Evolutionary conservation across 192 early-diverging fungal species (phyloP).

Genomic region (Funneliformis geosporum): DNA sequence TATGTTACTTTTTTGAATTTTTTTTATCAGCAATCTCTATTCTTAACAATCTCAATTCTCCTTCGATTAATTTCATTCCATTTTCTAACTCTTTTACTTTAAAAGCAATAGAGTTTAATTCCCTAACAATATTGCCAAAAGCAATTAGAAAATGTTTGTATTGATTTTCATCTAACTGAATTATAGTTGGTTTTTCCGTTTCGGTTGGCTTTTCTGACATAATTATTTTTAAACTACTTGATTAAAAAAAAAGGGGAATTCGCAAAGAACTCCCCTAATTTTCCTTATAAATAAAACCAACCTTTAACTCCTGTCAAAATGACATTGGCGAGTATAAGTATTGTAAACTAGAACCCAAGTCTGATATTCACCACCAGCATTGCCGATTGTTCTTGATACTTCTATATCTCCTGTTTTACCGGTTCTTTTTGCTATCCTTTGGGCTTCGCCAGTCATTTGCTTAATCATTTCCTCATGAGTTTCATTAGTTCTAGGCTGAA

Average conservation of each 20-base stretch:
- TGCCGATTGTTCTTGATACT: no score
- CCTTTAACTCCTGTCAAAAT: no score
- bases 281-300: no score
- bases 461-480: no score
- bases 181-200: neutral
- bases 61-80: neutral
- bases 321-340: no score
- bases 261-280: neutral
- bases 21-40: neutral
- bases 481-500: no score
- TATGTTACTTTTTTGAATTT: neutral
- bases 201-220: neutral
- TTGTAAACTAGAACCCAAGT: no score
- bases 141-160: neutral
- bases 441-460: no score
- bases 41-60: neutral
- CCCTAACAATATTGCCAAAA: neutral
- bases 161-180: conserved; percentile 7
- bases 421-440: no score
- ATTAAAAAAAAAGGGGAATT: neutral
- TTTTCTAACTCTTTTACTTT: neutral
- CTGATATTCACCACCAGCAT: no score
- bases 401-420: no score
- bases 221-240: neutral
- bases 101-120: conserved; percentile 7